phyloP scores from a whole-genome alignment of 345 rosid species.

The Acer campestre region DNA sequence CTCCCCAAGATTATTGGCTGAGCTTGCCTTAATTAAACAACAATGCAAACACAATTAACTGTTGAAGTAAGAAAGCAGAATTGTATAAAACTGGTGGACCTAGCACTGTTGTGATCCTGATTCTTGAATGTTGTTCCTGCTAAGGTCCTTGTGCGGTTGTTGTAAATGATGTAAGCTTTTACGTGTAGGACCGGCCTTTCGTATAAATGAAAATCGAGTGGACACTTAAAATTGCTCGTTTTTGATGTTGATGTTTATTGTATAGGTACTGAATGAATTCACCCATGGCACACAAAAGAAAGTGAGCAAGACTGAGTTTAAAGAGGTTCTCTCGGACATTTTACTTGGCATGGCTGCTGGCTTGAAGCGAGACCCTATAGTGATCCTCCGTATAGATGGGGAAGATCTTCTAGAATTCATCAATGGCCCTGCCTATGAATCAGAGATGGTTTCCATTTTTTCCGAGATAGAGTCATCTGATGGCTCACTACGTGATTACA shows the following conservation, averaged over 20 bases:
- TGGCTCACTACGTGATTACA: conserved; percentile 47
- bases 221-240: neutral
- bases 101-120: conserved; percentile 11
- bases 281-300: conserved; percentile 78
- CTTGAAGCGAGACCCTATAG: conserved; percentile 90
- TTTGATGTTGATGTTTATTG: neutral
- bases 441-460: conserved; percentile 61
- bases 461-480: conserved; percentile 47
- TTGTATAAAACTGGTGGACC: neutral
- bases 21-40: neutral
- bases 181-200: neutral
- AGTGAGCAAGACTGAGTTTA: conserved; percentile 81
- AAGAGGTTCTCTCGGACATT: conserved; percentile 87
- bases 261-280: conserved; percentile 83
- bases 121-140: neutral
- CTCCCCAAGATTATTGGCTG: neutral
- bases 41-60: neutral
- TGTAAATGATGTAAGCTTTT: neutral
- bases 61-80: neutral
- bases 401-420: conserved; percentile 90
- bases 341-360: conserved; percentile 97
- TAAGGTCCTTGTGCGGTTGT: neutral
- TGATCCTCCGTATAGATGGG: conserved; percentile 93
- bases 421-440: conserved; percentile 61
- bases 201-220: neutral